Evolutionary conservation across 208 protist genomes (phyloP), one percentile per base, ranked within the genome.

Genomic region (Trypanosoma theileri): DNA sequence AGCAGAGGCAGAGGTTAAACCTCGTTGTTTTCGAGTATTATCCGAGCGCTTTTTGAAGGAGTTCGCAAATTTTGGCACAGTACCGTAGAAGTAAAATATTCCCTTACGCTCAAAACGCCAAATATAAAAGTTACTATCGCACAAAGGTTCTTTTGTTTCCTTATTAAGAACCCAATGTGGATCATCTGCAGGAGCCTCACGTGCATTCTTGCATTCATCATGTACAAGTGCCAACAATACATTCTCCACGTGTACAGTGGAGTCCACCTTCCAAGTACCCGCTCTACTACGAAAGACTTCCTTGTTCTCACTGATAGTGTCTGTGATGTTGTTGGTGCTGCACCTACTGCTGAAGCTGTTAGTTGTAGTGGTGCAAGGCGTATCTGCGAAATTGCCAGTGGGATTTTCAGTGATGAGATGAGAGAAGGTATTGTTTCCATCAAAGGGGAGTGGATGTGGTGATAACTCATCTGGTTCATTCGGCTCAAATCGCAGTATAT

Each of bases 21-120:
- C 48, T 52, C 28, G 41, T 13, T 41, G 17, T 14, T 21, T 35
- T 35, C 28, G 28, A 35, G 1, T 35, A 35, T 1, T 35, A 6
- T 48, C 50, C 4, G 26, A 14, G 28, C 42, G 62, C 24, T 67
- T 69, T 9, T 60, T 73, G 19, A 73, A 77, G 13, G 73, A 59
- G 68, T 88, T 88, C 13, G 82, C 85, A 54, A 91, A 91, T 58
- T 86, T 88, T 24, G 85, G 85, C 50, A 88, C 77, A 16, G 85
- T 91, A 35, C 82, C 85, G 73, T 91, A 91, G 55, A 74, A 85
- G 61, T 86, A 91, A 35, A 66, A 63, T 64, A 80, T 71, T 9
- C 58, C 59, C 11, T 77, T 77, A 8, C 76, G 79, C 19, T 67
- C 70, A 70, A 91, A 91, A 40, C 65, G 62, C 83, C 85, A 91